phyloP scores from a whole-genome alignment of 345 rosid species.

The Lepidium aucheri region DNA sequence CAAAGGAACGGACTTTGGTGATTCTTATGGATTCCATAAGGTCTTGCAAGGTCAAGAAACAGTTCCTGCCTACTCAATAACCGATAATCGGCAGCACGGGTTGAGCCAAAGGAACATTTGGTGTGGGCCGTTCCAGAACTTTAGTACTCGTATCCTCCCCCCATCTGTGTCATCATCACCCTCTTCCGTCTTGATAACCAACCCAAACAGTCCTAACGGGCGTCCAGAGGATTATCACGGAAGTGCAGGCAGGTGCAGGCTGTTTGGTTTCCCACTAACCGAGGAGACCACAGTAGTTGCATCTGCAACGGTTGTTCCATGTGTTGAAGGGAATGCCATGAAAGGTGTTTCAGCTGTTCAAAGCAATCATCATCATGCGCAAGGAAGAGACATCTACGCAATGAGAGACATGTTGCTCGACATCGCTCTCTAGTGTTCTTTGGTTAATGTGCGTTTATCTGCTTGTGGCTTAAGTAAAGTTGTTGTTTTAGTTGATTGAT shows the following conservation, averaged over 20 bases:
- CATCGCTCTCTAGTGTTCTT: slow-evolving; percentile 32
- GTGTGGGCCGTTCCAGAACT: slow-evolving; percentile 41
- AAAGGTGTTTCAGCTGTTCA: slow-evolving; percentile 36
- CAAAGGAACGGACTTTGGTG: slow-evolving; percentile 53
- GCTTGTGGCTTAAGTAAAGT: slow-evolving; percentile 12
- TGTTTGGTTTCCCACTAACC: slow-evolving; percentile 83
- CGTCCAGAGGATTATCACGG: slow-evolving; percentile 4
- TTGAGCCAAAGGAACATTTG: slow-evolving; percentile 45
- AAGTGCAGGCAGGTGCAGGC: slow-evolving; percentile 62
- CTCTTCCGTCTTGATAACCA: slow-evolving; percentile 56
- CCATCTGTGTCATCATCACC: slow-evolving; percentile 67
- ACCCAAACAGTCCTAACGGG: slow-evolving; percentile 2
- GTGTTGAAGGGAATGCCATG: slow-evolving; percentile 35
- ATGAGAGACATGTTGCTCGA: slow-evolving; percentile 38
- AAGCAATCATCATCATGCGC: slow-evolving; percentile 49
- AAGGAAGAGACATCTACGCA: slow-evolving; percentile 50
- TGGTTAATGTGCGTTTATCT: neutral
- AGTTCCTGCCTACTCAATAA: slow-evolving; percentile 37
- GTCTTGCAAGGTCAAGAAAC: slow-evolving; percentile 99
- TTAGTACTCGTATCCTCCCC: slow-evolving; percentile 25
- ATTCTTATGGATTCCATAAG: slow-evolving; percentile 63
- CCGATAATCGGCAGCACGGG: slow-evolving; percentile 38
- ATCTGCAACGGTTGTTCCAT: slow-evolving; percentile 28
- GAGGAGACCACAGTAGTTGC: slow-evolving; percentile 43
- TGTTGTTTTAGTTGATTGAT: slow-evolving; percentile 13